These are phyloP conservation scores for Pseudomonodictys pantanalensis DNA, from an alignment of 495 filamentous ascomycete genomes.

Conservation along the genomic window DNA sequence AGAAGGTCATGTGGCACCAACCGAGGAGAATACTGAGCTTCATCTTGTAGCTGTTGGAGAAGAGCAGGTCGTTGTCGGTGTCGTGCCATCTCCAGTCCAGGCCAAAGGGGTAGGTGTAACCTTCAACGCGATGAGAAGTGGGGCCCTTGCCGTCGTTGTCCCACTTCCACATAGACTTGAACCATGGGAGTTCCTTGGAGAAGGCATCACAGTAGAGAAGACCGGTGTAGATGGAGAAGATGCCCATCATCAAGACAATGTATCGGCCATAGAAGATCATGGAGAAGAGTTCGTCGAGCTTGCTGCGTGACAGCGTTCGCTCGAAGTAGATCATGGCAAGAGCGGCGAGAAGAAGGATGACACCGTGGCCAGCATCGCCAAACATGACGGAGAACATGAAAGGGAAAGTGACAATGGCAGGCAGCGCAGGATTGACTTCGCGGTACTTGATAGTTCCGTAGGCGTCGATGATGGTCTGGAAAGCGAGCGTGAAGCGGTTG, in stretches of 20 bases:
- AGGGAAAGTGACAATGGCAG: constrained; percentile 93
- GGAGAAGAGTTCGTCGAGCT: constrained; percentile 88
- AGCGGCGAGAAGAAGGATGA: constrained; percentile 77
- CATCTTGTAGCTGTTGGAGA: constrained; percentile 99
- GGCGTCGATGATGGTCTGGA: constrained; percentile 98
- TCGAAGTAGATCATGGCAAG: constrained; percentile 94
- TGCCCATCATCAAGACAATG: constrained; percentile 96
- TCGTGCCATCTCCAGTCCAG: constrained; percentile 97
- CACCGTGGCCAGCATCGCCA: constrained; percentile 89
- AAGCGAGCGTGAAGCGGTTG: constrained; percentile 96
- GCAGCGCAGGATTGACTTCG: constrained; percentile 93
- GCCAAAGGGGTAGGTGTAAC: constrained; percentile 90
- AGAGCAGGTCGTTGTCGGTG: constrained; percentile 88
- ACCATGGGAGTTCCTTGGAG: constrained; percentile 83
- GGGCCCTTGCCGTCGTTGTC: constrained; percentile 64
- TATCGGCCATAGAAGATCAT: constrained; percentile 99
- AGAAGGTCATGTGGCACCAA: constrained; percentile 98
- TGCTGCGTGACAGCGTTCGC: constrained; percentile 74
- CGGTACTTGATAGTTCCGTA: constrained; percentile 96
- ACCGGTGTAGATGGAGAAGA: constrained; percentile 95
- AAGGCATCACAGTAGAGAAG: constrained; percentile 98
- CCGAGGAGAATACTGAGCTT: constrained; percentile 96
- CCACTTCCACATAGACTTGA: constrained; percentile 86
- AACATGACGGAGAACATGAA: constrained; percentile 99
- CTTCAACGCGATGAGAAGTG: constrained; percentile 60